Base-by-base conservation (phyloP, 176 grass and related monocot species). In the Urochloa ruziziensis region DNA sequence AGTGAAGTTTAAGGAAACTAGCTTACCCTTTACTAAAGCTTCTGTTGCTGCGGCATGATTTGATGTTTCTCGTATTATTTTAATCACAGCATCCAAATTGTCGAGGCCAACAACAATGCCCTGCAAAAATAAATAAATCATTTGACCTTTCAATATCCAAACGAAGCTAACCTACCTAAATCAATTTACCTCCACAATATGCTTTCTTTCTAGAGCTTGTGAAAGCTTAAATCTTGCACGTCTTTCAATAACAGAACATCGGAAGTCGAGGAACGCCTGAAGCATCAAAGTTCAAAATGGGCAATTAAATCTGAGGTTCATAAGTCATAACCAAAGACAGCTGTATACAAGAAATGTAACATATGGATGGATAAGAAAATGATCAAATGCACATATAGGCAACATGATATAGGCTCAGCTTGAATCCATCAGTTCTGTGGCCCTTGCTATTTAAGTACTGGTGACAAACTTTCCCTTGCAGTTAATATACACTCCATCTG, bases 141-240 rank as follows among this genome's bases (percentile, higher is more conserved):
- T 37, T 65, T 23, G 4, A 51, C 48, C 44, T 10, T 51, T 49
- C 51, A 70, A 70, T 70, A 52, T 57, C 28, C 75, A 88, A 88
- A 46, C n/a, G 44, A 86, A 85, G 77, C n/a, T 58, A 73, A 66
- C 29, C 48, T 6, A 62, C 66, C 77, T 51, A 82, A 86, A 85
- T 29, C 32, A 81, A 76, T 73, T 82, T 88, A 98, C 96, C 96
- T 98, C 93, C n/a, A 98, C 83, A 23, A 98, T 98, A 86, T 98
- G 96, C 39, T 93, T 93, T 78, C 93, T 89, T 81, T 95, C 92
- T 70, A 91, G 82, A 72, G 93, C 93, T 70, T 98, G 96, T 65
- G 86, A 91, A 88, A 98, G 96, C 89, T 92, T 98, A 91, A 88
- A 98, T 86, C 73, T 95, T 82, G 93, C 91, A 87, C 96, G 96